Conservation (phyloP, 805 yeast genomes). For the Tetrapisispora pingtungensis region DNA sequence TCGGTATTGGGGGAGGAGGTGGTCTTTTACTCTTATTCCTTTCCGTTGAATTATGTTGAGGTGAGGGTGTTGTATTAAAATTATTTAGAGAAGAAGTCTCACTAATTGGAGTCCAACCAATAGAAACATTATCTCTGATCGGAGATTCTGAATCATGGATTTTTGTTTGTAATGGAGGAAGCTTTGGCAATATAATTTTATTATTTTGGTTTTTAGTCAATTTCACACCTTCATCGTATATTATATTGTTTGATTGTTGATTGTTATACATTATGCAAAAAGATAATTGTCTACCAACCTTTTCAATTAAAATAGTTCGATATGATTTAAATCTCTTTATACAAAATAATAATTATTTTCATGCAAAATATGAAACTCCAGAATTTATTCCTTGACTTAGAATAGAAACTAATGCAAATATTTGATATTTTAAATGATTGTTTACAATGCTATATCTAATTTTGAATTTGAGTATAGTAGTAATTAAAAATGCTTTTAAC, state of each 20-base stretch:
- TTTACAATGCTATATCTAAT: no score
- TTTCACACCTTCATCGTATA: no score
- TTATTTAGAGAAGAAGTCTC: not conserved
- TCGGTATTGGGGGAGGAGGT: slow-evolving; percentile 18
- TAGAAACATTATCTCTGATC: slow-evolving; percentile 9
- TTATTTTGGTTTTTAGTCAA: no score
- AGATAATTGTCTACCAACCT: not conserved
- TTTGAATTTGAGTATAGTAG: no score
- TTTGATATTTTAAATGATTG: no score
- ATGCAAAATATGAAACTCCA: no score
- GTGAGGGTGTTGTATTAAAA: not conserved
- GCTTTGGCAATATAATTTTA: slow-evolving; percentile 14
- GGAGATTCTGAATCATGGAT: slow-evolving; percentile 7
- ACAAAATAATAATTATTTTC: no score
- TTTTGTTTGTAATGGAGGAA: slow-evolving; percentile 25
- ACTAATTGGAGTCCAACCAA: slow-evolving; percentile 20
- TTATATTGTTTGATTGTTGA: not conserved
- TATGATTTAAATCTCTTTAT: no score
- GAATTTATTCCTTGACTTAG: no score
- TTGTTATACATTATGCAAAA: not conserved
- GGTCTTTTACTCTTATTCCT: slow-evolving; percentile 12
- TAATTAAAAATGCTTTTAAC: no score
- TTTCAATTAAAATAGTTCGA: not conserved
- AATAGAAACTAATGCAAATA: no score
- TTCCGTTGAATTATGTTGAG: not conserved